These are phyloP conservation scores for Eucalyptus cladocalyx DNA, from an alignment of 345 rosid species.

Conservation along the genomic window DNA sequence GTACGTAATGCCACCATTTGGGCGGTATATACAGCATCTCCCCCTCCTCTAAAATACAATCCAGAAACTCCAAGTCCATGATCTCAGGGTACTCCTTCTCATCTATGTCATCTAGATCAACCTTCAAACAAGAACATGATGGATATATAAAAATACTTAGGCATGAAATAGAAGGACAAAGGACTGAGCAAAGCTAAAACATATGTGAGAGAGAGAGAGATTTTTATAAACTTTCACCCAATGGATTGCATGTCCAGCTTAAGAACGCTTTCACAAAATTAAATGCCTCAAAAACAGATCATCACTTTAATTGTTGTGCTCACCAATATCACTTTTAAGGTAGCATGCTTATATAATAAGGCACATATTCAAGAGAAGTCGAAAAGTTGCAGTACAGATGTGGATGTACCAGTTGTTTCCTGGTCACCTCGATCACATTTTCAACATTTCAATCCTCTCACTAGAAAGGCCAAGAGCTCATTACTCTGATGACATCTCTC, in stretches of 20 bases:
- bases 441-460: background rate
- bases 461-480: background rate
- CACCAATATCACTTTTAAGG: background rate
- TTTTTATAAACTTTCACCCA: background rate
- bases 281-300: background rate
- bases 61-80: slow-evolving; percentile 57
- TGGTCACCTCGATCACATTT: background rate
- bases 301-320: background rate
- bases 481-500: background rate
- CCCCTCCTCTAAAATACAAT: slow-evolving; percentile 87
- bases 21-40: slow-evolving; percentile 98
- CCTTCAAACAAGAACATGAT: slow-evolving; percentile 35
- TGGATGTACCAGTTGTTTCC: background rate
- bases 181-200: background rate
- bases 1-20: slow-evolving; percentile 98
- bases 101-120: slow-evolving; percentile 77
- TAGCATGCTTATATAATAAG: background rate
- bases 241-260: background rate
- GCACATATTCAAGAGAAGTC: background rate
- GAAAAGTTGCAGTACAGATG: background rate
- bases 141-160: background rate
- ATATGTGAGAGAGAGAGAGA: background rate
- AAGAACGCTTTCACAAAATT: background rate
- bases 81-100: slow-evolving; percentile 47
- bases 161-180: background rate